A percentile compares a stretch with the other conserved stretches of the same genome.
Conservation (phyloP, 2,329 filamentous ascomycete species). For the Penicillium sp. region DNA sequence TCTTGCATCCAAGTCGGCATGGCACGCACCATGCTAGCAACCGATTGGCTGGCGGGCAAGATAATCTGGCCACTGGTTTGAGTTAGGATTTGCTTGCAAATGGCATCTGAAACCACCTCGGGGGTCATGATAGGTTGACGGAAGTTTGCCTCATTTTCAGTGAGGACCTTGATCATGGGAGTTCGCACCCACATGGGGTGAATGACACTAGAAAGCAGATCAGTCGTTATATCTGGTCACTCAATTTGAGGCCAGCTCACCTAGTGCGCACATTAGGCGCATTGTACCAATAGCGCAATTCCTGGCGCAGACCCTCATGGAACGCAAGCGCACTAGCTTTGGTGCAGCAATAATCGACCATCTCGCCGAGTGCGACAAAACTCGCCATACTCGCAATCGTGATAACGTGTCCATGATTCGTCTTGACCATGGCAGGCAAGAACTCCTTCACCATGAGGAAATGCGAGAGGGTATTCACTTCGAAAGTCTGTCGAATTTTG, state of each 20-base stretch:
- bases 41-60: conserved; percentile 41
- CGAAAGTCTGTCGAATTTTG: conserved; percentile 50
- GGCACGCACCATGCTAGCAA: conserved; percentile 30
- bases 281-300: conserved; percentile 39
- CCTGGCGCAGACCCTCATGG: conserved; percentile 50
- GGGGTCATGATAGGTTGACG: conserved; percentile 37
- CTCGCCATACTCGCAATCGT: conserved; percentile 56
- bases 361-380: conserved; percentile 48
- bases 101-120: conserved; percentile 46
- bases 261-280: conserved; percentile 41
- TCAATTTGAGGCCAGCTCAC: conserved; percentile 12
- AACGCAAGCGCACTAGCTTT: conserved; percentile 55
- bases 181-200: conserved; percentile 51
- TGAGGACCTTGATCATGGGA: conserved; percentile 44
- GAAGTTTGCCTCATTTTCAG: conserved; percentile 33
- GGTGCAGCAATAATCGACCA: conserved; percentile 54
- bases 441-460: conserved; percentile 54
- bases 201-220: conserved; percentile 25
- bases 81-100: conserved; percentile 52
- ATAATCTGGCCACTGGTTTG: conserved; percentile 52
- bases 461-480: conserved; percentile 54
- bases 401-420: conserved; percentile 57
- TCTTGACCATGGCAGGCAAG: conserved; percentile 51
- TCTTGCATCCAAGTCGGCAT: conserved; percentile 52
- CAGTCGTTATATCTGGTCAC: not conserved